These are phyloP conservation scores for Epichloe elymi DNA, from an alignment of 2,329 filamentous ascomycete species.

Conservation along the genomic window DNA sequence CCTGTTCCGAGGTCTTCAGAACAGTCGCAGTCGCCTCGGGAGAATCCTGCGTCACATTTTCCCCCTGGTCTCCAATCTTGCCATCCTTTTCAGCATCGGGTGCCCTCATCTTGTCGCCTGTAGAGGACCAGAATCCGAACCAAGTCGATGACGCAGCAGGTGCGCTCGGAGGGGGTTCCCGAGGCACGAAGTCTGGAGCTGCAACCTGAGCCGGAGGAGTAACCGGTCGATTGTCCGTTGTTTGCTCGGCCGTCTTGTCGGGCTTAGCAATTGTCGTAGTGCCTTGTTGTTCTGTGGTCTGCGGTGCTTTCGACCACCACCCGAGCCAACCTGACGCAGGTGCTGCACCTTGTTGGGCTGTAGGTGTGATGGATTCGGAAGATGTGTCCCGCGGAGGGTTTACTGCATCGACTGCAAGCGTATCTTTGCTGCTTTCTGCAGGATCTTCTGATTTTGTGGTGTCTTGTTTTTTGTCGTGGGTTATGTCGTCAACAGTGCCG, in stretches of 20 bases:
- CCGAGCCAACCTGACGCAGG: slow-evolving; percentile 40
- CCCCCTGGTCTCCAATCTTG: slow-evolving; percentile 13
- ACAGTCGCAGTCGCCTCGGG: slow-evolving; percentile 17
- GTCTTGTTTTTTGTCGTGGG: slow-evolving; percentile 1
- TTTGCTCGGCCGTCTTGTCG: slow-evolving; percentile 6
- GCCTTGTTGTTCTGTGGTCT: slow-evolving; percentile 10
- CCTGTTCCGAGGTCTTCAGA: slow-evolving; percentile 13
- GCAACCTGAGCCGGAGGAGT: slow-evolving; percentile 12
- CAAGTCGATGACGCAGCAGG: slow-evolving; percentile 20
- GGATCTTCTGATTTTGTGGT: slow-evolving; percentile 1
- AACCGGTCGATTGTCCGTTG: slow-evolving; percentile 9
- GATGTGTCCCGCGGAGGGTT: background rate
- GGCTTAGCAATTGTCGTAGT: slow-evolving; percentile 3
- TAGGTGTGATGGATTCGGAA: background rate
- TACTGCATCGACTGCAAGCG: background rate
- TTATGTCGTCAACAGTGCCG: background rate
- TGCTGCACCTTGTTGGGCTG: slow-evolving; percentile 6
- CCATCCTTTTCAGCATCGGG: slow-evolving; percentile 1
- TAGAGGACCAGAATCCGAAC: slow-evolving; percentile 27
- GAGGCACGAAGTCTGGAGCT: slow-evolving; percentile 8
- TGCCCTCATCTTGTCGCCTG: slow-evolving; percentile 6
- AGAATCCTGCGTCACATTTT: slow-evolving; percentile 32
- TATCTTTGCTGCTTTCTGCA: background rate
- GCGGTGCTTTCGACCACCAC: slow-evolving; percentile 31
- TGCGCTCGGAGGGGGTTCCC: slow-evolving; percentile 8